Evolutionary conservation across 495 filamentous ascomycete species (phyloP), one percentile per base, ranked within the genome.

Genomic region (Bathelium albidoporum): DNA sequence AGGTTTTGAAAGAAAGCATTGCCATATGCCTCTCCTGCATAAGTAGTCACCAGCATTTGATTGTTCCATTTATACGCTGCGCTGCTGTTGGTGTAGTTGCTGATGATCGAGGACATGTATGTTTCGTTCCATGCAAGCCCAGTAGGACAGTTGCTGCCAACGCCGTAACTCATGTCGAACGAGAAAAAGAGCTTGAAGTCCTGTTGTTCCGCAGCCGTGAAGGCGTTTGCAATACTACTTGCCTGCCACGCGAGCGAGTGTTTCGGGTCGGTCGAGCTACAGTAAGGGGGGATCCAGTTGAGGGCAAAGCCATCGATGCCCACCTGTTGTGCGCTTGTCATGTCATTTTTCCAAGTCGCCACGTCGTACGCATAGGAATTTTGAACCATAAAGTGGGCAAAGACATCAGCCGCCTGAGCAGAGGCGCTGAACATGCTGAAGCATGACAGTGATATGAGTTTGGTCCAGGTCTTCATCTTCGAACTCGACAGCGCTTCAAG

Each of bases 321-420:
- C 32, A 67, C 59, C 39, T 65, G 65, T 32, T 67, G 62, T 14
- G 68, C 68, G 18, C 59, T 44, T 16, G 32, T 39, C 32, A 70
- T 67, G 59, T 70, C 68, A 12, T 59, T 52, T 63, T 67, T 63
- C 68, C 68, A 70, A 32, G 59, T 39, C 39, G 39, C 36, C 11
- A 45, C 43, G 39, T 41, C 41, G 62, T 70, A 70, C 2, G 65
- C 61, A 41, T 65, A 67, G 28, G 65, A 39, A 59, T 70, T 67
- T 28, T 64, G 62, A 9, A 70, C 65, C 68, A 70, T 70, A 63
- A 70, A 70, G 45, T 70, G 68, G n/a, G 68, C 68, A 39, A 65
- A 65, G 28, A 70, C 68, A 32, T 61, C 59, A 26, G 65, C 49
- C 11, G 49, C 49, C 9, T 55, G 5, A 11, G 29, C 49, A 55